phyloP scores from a whole-genome alignment of 176 grass and related monocot species.

The Cymbopogon citratus region DNA sequence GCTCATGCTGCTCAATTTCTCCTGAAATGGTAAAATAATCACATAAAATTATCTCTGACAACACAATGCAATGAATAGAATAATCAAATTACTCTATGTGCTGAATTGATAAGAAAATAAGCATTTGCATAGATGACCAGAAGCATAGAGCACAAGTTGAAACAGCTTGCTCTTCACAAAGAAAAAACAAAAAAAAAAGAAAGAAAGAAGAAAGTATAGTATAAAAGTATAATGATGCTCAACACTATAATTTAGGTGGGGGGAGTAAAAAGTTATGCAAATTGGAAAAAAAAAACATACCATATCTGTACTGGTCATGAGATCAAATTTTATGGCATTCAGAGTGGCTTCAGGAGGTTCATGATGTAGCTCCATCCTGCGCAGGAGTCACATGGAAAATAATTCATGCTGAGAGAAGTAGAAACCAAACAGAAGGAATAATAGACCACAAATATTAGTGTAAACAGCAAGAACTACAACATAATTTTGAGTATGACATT shows the following conservation, averaged over 20 bases:
- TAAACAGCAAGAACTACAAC: not conserved
- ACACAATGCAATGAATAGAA: conserved; percentile 1
- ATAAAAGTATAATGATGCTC: not conserved
- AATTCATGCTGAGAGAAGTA: conserved; percentile 15
- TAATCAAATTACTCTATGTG: conserved; percentile 15
- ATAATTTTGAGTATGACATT: not conserved
- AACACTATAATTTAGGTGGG: not conserved
- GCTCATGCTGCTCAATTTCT: conserved; percentile 55
- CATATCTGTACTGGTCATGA: conserved; percentile 69
- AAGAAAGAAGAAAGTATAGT: not conserved
- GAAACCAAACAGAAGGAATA: not conserved
- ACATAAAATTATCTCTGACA: not conserved
- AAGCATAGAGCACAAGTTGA: not conserved
- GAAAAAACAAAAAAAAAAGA: too few relatives aligned
- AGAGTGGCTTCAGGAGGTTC: conserved; percentile 36
- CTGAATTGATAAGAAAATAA: not conserved
- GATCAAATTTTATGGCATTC: conserved; percentile 54
- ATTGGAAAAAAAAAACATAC: conserved; percentile 38
- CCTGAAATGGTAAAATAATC: conserved; percentile 43
- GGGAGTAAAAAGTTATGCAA: not conserved
- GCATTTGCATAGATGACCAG: not conserved
- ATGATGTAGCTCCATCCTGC: conserved; percentile 48
- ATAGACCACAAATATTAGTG: not conserved
- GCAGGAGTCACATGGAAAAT: conserved; percentile 13
- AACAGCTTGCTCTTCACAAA: not conserved